A percentile compares a stretch with the other conserved stretches of the same genome.
Evolutionary conservation across 352 stramenopile genomes (phyloP).

Genomic region (Phytopythium ostracodes): DNA sequence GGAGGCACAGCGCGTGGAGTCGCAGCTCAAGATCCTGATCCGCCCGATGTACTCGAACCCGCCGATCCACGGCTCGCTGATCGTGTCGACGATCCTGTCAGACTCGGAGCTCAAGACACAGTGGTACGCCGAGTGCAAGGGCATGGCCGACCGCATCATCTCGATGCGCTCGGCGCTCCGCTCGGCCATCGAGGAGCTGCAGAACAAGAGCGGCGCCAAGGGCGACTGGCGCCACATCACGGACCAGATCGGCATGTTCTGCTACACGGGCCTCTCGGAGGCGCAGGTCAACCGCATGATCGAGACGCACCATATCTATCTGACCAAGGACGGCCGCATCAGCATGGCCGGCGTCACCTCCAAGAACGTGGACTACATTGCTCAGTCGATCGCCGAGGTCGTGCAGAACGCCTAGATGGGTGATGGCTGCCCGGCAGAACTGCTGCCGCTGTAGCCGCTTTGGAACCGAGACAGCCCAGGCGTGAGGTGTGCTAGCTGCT

Average conservation of each 20-base stretch:
- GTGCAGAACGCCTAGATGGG: constrained; percentile 69
- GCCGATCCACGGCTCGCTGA: constrained; percentile 96
- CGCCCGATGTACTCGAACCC: constrained; percentile 99
- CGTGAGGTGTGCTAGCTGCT: not conserved
- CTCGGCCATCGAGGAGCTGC: constrained; percentile 75
- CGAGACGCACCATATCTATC: constrained; percentile 96
- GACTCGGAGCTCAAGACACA: constrained; percentile 91
- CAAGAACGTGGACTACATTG: constrained; percentile 97
- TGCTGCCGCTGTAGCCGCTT: not conserved
- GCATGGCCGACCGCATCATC: constrained; percentile 95
- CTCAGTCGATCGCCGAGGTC: constrained; percentile 93
- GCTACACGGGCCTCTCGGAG: constrained; percentile 95
- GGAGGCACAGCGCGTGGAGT: constrained; percentile 94
- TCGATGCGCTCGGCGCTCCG: constrained; percentile 89
- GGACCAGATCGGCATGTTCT: constrained; percentile 99
- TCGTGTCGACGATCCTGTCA: constrained; percentile 96
- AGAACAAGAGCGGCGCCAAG: constrained; percentile 71
- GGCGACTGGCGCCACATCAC: constrained; percentile 97
- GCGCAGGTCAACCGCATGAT: constrained; percentile 94
- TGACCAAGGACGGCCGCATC: constrained; percentile 98
- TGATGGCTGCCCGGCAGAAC: not conserved
- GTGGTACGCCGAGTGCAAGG: constrained; percentile 95
- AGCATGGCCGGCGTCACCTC: constrained; percentile 96
- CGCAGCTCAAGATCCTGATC: constrained; percentile 99
- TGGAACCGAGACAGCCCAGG: not conserved